A percentile compares a stretch with the other conserved stretches of the same genome.
Evolutionary conservation across 2,329 filamentous ascomycete species (phyloP).

Genomic region (Beauveria scarabaeidicola): DNA sequence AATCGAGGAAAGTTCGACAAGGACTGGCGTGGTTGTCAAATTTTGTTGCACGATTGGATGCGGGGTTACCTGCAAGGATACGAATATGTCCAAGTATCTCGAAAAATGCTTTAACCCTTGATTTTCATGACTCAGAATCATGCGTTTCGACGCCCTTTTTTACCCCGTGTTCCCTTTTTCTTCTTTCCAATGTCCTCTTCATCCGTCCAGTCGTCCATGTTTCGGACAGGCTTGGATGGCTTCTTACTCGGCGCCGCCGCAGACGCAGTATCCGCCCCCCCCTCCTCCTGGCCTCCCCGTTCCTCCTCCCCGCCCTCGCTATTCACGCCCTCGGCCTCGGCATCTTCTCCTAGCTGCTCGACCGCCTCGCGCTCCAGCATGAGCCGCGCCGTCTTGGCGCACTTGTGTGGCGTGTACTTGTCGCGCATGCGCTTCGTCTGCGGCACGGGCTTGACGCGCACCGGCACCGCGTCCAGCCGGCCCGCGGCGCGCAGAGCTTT

Average conservation of each 20-base stretch:
- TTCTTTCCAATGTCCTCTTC: conserved; percentile 5
- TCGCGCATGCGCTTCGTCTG: conserved; percentile 12
- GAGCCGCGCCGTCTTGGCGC: conserved; percentile 8
- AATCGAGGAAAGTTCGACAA: no score
- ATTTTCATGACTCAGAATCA: neutral
- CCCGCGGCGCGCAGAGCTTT: conserved; percentile 7
- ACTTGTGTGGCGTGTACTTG: conserved; percentile 10
- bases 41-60: no score
- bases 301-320: neutral
- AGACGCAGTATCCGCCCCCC: neutral
- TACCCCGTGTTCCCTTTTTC: neutral
- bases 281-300: neutral
- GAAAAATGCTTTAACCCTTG: no score
- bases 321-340: neutral
- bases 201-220: conserved; percentile 9
- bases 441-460: conserved; percentile 6
- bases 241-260: neutral
- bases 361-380: conserved; percentile 10
- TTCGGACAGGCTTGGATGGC: neutral
- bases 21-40: no score
- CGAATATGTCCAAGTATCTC: no score
- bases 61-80: no score
- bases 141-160: neutral
- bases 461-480: neutral
- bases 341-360: neutral